Base-by-base conservation (phyloP, 2,329 filamentous ascomycete species). In the Didymella lethalis region DNA sequence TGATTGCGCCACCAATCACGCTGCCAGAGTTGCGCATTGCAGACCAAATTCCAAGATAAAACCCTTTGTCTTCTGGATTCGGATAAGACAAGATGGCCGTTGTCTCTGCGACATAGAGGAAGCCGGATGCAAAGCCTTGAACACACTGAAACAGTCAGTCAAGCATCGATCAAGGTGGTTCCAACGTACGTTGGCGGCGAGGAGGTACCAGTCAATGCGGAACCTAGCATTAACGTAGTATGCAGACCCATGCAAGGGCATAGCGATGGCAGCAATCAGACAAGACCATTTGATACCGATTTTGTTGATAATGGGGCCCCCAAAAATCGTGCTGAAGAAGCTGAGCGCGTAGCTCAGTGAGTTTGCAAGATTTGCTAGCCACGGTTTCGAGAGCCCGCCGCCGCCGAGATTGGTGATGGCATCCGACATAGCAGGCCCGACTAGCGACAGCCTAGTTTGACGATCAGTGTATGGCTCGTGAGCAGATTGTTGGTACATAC, bases 31-130 rank as follows among this genome's bases (percentile, higher is more conserved):
- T 40, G 7, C 36, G 36, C 36, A 40, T 40, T 3, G 36, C 36
- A 10, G 36, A 40, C 36, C 36, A 40, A 8, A 40, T 75, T 14
- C 38, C 20, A 5, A 41, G 18, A 20, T 41, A 41, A 4, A 41
- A 41, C 1, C 38, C 18, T 11, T 7, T 41, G 11, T 41, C 38
- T 25, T 41, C 38, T 14, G 38, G 38, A 2, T 12, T 41, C 7
- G 38, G 38, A 11, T 41, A 41, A 4, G 38, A 23, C 20, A 41
- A 8, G 20, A 41, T 41, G 10, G 38, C 38, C 20, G 38, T 41
- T 14, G 38, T 41, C 11, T 41, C 38, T 5, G n/a, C 38, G 4
- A 41, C 38, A 20, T 41, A 41, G 10, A 41, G 38, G 20, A 41
- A 25, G n/a, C 38, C 38, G 14, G 38, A 7, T 25, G 38, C 4